Evolutionary conservation across 2,329 filamentous ascomycete genomes (phyloP), one percentile per base, ranked within the genome.

Genomic region (Cladophialophora chaetospira): DNA sequence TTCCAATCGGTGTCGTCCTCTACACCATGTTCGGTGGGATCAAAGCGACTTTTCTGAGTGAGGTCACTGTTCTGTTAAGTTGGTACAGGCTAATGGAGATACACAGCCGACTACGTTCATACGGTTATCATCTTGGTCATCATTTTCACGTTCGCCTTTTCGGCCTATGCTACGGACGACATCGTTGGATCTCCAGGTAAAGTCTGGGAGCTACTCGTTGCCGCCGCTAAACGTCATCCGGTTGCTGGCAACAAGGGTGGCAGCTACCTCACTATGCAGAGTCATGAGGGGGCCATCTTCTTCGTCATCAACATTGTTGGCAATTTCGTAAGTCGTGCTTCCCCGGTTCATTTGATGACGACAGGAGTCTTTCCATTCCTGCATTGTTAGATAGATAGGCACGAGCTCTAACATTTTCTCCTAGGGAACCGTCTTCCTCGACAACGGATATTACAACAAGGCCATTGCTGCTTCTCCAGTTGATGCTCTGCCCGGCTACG

Each of bases 251-350:
- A 96, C 70, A 81, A 85, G 0, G 82, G 85, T 5, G 91, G 91
- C 11, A 91, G 87, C 67, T 96, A 96, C 65, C 76, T 96, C 13
- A 96, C 91, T 0, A 95, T 96, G 91, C 79, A 82, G 55, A 91
- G 87, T 1, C 83, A 82, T 57, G 86, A 93, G 66, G 91, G 91
- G 4, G 89, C 84, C 36, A 89, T 94, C 55, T 96, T 96, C 78
- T 96, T 96, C 72, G 85, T 95, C 33, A 95, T 95, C 74, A 95
- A 95, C 73, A 87, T 89, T 45, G 87, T 92, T 31, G 89, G 89
- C 36, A 92, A 92, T 73, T 94, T 93, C 57, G 64, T n/a, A n/a
- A n/a, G n/a, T n/a, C n/a, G n/a, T n/a, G n/a, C n/a, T n/a, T n/a
- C n/a, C n/a, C n/a, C n/a, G n/a, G n/a, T n/a, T n/a, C n/a, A n/a